Evolutionary conservation across 345 rosid genomes (phyloP), one percentile per base, ranked within the genome.

Genomic region (Linum usitatissimum): DNA sequence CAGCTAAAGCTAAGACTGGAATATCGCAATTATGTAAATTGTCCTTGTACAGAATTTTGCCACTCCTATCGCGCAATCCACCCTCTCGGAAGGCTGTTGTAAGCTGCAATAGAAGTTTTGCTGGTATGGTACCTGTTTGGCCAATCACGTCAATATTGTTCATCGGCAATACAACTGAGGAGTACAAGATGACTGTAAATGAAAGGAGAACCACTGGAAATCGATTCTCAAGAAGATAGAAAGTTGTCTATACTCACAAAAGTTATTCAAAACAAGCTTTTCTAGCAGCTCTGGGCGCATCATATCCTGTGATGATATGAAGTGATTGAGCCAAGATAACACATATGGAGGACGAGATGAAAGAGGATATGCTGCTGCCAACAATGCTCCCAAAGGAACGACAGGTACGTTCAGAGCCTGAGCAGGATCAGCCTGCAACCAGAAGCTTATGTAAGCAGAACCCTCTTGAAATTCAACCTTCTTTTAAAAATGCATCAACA

Each of bases 261-360:
- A 90, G 77, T 86, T 93, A 73, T 90, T 93, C 79, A 90, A 63
- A 75, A 90, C 78, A 18, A 93, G 97, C 84, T 87, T 93, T 70
- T 93, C 76, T 68, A 93, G 76, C 83, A 84, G 54, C 72, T 90
- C 96, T 18, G 96, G 97, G 77, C 84, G 94, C 99, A 93, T 90
- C 99, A 93, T 93, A 78, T 87, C 97, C 51, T 83, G 77, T 60
- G 96, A 82, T 65, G 99, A 87, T 83, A 93, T 86, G 75, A 87
- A 70, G 66, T 82, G 15, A 70, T 80, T 87, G 66, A 93, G 84
- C 99, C 97, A 93, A 69, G 96, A 80, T 64, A 93, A 77, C 21
- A 80, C 84, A 66, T 86, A 86, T 57, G 95, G 96, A 70, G 98
- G 89, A 13, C 75, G 81, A 17, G 86, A 59, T 2, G 94, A 86